Evolutionary conservation across 2,329 filamentous ascomycete genomes (phyloP).

Genomic region (Pseudopyricularia cyperi): DNA sequence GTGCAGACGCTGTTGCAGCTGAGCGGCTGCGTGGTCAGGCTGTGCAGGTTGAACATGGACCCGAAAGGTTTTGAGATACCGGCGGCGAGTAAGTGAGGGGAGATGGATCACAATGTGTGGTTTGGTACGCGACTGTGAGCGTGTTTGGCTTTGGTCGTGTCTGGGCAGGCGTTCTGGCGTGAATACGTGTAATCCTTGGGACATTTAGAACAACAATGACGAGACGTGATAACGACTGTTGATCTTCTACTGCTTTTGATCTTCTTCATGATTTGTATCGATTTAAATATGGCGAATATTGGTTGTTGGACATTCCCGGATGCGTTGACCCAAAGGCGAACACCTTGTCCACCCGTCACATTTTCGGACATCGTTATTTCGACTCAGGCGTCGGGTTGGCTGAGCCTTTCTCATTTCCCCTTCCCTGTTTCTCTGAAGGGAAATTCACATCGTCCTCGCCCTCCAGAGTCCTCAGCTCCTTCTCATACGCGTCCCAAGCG

Average conservation of each 20-base stretch:
- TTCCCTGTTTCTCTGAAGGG: not conserved
- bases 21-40: slow-evolving; percentile 77
- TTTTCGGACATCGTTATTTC: not conserved
- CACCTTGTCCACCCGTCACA: too few species aligned
- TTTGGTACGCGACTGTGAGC: not conserved
- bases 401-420: not conserved
- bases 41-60: slow-evolving; percentile 96
- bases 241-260: not conserved
- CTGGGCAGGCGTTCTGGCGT: not conserved
- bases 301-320: too few species aligned
- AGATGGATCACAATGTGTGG: not conserved
- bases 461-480: slow-evolving; percentile 38
- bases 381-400: not conserved
- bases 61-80: slow-evolving; percentile 55
- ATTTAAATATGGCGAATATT: not conserved
- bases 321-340: not conserved
- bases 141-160: not conserved
- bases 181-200: not conserved
- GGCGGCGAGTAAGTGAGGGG: slow-evolving; percentile 19
- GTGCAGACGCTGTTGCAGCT: slow-evolving; percentile 91
- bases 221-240: not conserved
- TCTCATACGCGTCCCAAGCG: slow-evolving; percentile 55
- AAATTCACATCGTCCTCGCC: slow-evolving; percentile 9
- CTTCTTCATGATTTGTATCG: not conserved
- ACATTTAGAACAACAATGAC: not conserved